Conservation (phyloP, 768 basidiomycete genomes). For the Mycena floridula region DNA sequence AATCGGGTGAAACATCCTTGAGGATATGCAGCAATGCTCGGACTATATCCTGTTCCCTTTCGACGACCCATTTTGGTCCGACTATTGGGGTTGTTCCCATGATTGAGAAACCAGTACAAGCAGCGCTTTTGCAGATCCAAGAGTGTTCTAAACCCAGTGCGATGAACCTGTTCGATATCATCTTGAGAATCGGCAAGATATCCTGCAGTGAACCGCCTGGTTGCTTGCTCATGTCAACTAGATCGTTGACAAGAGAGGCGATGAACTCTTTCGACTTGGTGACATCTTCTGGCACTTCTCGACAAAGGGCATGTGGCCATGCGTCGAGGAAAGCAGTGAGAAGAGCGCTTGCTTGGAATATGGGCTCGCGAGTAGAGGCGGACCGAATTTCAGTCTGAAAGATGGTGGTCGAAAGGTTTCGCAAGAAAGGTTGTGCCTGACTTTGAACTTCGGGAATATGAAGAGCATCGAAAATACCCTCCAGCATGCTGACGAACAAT, state of each 20-base stretch:
- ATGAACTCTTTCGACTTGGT: conserved; percentile 56
- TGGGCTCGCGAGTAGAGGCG: conserved; percentile 45
- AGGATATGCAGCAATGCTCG: conserved; percentile 87
- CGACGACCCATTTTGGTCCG: conserved; percentile 72
- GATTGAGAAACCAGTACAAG: conserved; percentile 78
- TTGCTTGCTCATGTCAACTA: conserved; percentile 49
- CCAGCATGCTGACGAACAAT: conserved; percentile 61
- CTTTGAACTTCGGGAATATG: conserved; percentile 63
- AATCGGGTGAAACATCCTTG: conserved; percentile 89
- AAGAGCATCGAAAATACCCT: conserved; percentile 75
- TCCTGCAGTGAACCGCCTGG: conserved; percentile 45
- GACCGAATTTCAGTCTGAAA: conserved; percentile 73
- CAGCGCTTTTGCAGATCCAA: conserved; percentile 87
- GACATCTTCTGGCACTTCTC: conserved; percentile 55
- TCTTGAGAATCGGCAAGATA: conserved; percentile 65
- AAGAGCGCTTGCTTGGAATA: conserved; percentile 46
- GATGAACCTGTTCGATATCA: conserved; percentile 77
- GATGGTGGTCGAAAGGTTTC: conserved; percentile 61
- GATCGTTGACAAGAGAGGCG: conserved; percentile 55
- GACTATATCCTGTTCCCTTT: conserved; percentile 85
- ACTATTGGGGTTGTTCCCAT: conserved; percentile 68
- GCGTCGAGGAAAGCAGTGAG: conserved; percentile 76
- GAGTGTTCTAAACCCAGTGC: conserved; percentile 87
- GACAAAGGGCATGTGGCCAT: conserved; percentile 68
- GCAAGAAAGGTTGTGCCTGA: conserved; percentile 64